phyloP scores from a whole-genome alignment of 371 early-diverging fungal genomes.

The Apophysomyces variabilis region DNA sequence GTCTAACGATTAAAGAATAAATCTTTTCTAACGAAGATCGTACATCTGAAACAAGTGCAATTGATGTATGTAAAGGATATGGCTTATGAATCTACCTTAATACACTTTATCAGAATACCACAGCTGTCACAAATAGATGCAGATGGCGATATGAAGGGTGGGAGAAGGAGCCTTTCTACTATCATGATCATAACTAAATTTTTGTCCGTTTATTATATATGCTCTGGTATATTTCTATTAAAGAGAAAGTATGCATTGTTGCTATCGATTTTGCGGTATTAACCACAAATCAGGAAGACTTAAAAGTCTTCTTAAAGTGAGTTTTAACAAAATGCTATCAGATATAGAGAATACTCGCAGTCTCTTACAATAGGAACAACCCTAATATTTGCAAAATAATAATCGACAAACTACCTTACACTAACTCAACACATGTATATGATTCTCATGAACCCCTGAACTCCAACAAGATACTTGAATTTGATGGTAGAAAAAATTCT shows the following conservation, averaged over 20 bases:
- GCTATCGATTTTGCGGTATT: constrained; percentile 30
- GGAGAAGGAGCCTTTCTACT: not conserved
- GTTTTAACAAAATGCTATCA: not conserved
- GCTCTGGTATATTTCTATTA: not conserved
- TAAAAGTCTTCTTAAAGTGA: constrained; percentile 26
- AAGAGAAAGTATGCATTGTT: not conserved
- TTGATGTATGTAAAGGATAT: too few relatives aligned
- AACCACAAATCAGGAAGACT: constrained; percentile 26
- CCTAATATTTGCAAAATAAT: not conserved
- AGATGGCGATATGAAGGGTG: constrained; percentile 13
- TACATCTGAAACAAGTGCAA: too few relatives aligned
- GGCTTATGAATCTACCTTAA: too few relatives aligned
- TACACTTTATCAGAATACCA: too few relatives aligned
- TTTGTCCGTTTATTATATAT: not conserved
- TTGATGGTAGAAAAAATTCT: too few relatives aligned
- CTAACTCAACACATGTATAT: too few relatives aligned
- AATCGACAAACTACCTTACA: not conserved
- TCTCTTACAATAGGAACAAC: not conserved
- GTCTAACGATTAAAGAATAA: too few relatives aligned
- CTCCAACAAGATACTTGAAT: too few relatives aligned
- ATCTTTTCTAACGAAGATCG: too few relatives aligned
- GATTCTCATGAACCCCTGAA: too few relatives aligned
- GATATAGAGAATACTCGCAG: not conserved
- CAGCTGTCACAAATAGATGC: constrained; percentile 15
- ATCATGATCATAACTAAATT: constrained; percentile 1